phyloP scores from a whole-genome alignment of 2,329 filamentous ascomycete species.

The Fonsecaea nubica region DNA sequence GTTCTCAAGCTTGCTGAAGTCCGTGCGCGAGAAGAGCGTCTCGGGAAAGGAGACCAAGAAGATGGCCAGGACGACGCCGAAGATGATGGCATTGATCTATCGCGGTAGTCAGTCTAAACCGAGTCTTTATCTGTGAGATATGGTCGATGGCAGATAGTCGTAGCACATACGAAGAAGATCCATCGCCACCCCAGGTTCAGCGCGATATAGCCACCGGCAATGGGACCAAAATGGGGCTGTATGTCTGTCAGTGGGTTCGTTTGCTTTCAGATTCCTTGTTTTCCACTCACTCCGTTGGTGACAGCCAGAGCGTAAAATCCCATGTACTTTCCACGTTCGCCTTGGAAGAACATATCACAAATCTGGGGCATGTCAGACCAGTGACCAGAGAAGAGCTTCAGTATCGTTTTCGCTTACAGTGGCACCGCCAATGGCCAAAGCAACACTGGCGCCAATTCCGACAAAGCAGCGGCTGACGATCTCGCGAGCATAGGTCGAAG shows the following conservation, averaged over 20 bases:
- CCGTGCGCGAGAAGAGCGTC: slow-evolving; percentile 12
- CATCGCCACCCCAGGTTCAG: background rate
- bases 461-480: slow-evolving; percentile 13
- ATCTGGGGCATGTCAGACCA: background rate
- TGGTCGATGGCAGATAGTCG: background rate
- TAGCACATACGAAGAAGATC: background rate
- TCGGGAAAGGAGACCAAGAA: slow-evolving; percentile 16
- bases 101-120: background rate
- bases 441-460: slow-evolving; percentile 10
- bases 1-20: slow-evolving; percentile 15
- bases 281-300: slow-evolving; percentile 1
- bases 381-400: background rate
- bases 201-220: background rate
- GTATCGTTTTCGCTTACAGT: background rate
- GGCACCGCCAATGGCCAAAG: slow-evolving; percentile 14
- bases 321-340: slow-evolving; percentile 4
- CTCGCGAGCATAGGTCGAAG: slow-evolving; percentile 13
- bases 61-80: slow-evolving; percentile 9
- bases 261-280: background rate
- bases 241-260: background rate
- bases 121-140: background rate
- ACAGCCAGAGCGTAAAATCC: slow-evolving; percentile 4
- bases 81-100: slow-evolving; percentile 18
- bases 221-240: slow-evolving; percentile 2
- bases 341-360: slow-evolving; percentile 1